Evolutionary conservation across 345 rosid genomes (phyloP).

Genomic region (Salix viminalis): DNA sequence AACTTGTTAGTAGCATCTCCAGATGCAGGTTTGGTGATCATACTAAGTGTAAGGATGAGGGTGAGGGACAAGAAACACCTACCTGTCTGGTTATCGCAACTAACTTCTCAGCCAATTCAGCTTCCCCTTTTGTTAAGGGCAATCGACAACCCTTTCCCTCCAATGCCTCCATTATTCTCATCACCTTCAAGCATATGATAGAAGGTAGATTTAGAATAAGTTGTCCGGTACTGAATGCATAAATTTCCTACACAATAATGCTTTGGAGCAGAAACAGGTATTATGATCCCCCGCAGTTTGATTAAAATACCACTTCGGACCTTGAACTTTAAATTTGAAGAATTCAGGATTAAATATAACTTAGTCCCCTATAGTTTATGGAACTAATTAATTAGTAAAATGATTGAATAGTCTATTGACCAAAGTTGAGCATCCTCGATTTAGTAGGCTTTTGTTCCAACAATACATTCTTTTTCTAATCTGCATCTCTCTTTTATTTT

Average conservation of each 20-base stretch:
- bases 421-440: not conserved
- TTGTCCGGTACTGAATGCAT: not conserved
- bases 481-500: not conserved
- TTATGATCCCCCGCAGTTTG: not conserved
- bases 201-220: not conserved
- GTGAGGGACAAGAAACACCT: constrained; percentile 15
- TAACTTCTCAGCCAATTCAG: constrained; percentile 77
- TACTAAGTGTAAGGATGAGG: not conserved
- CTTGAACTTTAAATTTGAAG: not conserved
- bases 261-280: not conserved
- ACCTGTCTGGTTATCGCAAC: constrained; percentile 81
- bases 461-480: too few relatives aligned
- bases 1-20: constrained; percentile 18
- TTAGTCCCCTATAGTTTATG: not conserved
- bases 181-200: constrained; percentile 39
- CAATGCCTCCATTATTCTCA: constrained; percentile 88
- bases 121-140: constrained; percentile 87
- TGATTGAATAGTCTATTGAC: too few relatives aligned
- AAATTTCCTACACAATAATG: not conserved
- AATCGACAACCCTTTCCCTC: constrained; percentile 83
- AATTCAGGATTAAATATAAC: not conserved
- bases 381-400: not conserved
- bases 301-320: not conserved
- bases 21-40: not conserved
- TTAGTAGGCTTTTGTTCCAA: not conserved